These are phyloP conservation scores for Termitomyces heimii DNA, from an alignment of 768 basidiomycete genomes.

Conservation along the genomic window DNA sequence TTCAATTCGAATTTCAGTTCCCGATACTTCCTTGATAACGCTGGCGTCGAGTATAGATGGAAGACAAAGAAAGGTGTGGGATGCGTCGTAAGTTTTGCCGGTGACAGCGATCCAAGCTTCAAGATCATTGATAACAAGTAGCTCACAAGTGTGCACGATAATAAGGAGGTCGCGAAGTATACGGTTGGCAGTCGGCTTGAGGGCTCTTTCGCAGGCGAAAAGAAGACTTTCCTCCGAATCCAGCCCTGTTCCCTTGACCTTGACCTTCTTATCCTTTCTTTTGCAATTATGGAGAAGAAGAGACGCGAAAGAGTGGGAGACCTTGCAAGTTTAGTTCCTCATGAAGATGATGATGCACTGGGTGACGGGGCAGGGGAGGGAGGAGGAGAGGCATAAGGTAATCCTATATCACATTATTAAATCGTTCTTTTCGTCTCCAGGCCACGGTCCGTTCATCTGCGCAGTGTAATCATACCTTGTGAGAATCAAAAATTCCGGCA, in stretches of 20 bases:
- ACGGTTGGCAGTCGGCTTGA: constrained; percentile 26
- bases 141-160: constrained; percentile 32
- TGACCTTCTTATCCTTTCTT: constrained; percentile 48
- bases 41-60: constrained; percentile 46
- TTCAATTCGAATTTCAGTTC: constrained; percentile 22
- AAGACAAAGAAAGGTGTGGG: constrained; percentile 33
- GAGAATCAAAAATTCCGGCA: background rate
- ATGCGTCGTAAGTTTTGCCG: constrained; percentile 31
- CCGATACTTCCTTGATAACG: constrained; percentile 45
- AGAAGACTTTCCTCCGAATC: constrained; percentile 38
- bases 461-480: too few relatives aligned
- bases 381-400: constrained; percentile 10
- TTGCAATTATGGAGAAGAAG: constrained; percentile 52
- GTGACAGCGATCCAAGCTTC: background rate
- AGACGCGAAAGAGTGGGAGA: constrained; percentile 34
- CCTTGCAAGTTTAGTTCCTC: constrained; percentile 17
- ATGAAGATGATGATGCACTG: constrained; percentile 29
- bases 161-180: constrained; percentile 38
- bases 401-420: background rate
- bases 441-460: too few relatives aligned
- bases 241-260: constrained; percentile 43
- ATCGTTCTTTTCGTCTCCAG: background rate
- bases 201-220: constrained; percentile 43
- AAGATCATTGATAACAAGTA: constrained; percentile 9
- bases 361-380: constrained; percentile 31